Conservation (phyloP, 1,284 basidiomycete species). For the Wallemia ichthyophaga region DNA sequence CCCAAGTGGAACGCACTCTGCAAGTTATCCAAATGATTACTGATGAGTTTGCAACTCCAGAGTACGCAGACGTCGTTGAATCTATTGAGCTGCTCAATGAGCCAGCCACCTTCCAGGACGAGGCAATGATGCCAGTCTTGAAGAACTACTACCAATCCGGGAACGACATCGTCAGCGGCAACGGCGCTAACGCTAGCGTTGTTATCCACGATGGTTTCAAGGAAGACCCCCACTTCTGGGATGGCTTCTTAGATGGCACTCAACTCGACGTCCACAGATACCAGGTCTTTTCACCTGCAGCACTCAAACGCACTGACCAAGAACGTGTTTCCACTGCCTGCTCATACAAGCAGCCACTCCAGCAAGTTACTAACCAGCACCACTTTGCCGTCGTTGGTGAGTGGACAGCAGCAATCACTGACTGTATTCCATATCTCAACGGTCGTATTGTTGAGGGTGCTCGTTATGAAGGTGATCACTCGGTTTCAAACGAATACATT, state of each 20-base stretch:
- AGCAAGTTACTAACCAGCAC: constrained; percentile 17
- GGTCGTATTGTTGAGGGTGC: not conserved
- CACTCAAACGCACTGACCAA: constrained; percentile 25
- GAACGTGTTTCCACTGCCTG: constrained; percentile 24
- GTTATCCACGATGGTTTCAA: constrained; percentile 47
- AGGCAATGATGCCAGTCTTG: constrained; percentile 22
- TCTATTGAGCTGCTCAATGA: constrained; percentile 24
- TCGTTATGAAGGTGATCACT: not conserved
- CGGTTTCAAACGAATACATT: constrained; percentile 20
- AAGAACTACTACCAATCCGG: constrained; percentile 30
- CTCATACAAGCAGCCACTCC: constrained; percentile 11
- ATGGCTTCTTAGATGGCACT: constrained; percentile 32
- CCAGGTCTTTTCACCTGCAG: constrained; percentile 36
- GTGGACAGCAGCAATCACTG: not conserved
- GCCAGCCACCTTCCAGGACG: constrained; percentile 39
- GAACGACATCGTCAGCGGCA: constrained; percentile 29
- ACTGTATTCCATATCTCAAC: not conserved
- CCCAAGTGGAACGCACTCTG: constrained; percentile 38
- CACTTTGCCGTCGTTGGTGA: constrained; percentile 21
- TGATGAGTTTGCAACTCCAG: constrained; percentile 11
- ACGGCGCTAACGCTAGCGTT: constrained; percentile 22
- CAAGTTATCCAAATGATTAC: constrained; percentile 27
- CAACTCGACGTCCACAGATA: constrained; percentile 60
- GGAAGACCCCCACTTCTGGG: constrained; percentile 29
- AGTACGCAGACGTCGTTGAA: constrained; percentile 29